Base-by-base conservation (phyloP, 345 rosid genomes). In the Pelargonium nanum region DNA sequence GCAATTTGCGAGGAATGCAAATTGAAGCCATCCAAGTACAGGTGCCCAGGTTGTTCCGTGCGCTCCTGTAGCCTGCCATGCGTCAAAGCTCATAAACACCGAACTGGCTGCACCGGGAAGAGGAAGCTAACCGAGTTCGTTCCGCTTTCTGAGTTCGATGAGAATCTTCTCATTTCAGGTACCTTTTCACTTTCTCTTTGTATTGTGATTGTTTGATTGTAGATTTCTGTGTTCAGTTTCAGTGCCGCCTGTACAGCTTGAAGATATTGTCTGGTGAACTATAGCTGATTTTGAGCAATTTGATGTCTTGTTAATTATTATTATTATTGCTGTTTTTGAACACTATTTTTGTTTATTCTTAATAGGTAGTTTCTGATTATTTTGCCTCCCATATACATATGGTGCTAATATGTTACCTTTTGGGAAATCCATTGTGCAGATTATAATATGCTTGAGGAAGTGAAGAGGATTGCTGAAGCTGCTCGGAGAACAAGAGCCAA, bases 31-130 rank as follows among this genome's bases (percentile, higher is more conserved):
- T 78, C 87, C 32, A 87, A 87, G 68, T 87, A 92, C 77, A 92
- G 68, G 34, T 92, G 99, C 69, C 99, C 99, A 5, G 94, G 82
- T 50, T 92, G 99, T 64, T 80, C 80, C 26, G 58, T 85, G 21
- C 87, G 88, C 23, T 78, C 99, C 0, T 89, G 99, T 77, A 73
- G 94, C 59, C 89, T 92, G 56, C 64, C 67, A 32, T 89, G 97
- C 55, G 85, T 92, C 63, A 89, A 87, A 58, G 79, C 89, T 34
- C 97, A 92, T 77, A 92, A 92, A 81, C 68, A 70, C 23, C 94
- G 87, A 45, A 84, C 88, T 24, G 78, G 78, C 63, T 92, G 99
- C 70, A 69, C 77, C 2, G 99, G 99, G 32, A 85, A 78, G 67
- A 76, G 84, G 65, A 69, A 74, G 30, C 55, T 19, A 60, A 76